phyloP scores from a whole-genome alignment of 441 rosid genomes.

The Viola pubescens region DNA sequence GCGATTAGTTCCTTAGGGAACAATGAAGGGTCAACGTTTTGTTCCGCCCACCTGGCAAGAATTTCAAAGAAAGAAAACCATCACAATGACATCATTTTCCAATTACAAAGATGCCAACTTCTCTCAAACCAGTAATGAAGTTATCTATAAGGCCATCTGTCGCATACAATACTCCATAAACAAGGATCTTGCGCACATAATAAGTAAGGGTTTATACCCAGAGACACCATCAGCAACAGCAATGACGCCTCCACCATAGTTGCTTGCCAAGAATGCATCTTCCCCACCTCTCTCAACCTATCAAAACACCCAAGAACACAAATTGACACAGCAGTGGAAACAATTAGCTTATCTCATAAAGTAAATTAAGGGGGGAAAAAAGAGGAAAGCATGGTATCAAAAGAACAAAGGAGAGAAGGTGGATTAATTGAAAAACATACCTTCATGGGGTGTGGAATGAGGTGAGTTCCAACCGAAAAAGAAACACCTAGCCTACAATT shows the following conservation, averaged over 20 bases:
- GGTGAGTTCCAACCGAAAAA: conserved; percentile 54
- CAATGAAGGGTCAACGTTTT: conserved; percentile 88
- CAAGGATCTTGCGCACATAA: not conserved
- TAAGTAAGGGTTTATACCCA: conserved; percentile 32
- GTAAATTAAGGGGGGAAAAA: not conserved
- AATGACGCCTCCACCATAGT: conserved; percentile 64
- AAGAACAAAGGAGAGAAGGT: not conserved
- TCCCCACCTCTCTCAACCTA: conserved; percentile 89
- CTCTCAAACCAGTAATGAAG: too few species aligned
- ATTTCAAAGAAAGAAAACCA: conserved; percentile 1
- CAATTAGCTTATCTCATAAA: not conserved
- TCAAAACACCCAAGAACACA: conserved; percentile 7
- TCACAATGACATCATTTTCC: not conserved
- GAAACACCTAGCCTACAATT: conserved; percentile 37
- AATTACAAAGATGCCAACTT: too few species aligned
- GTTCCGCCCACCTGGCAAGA: conserved; percentile 72
- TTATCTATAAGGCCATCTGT: too few species aligned
- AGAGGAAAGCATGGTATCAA: not conserved
- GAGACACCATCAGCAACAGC: conserved; percentile 97
- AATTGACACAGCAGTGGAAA: not conserved
- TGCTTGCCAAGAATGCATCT: conserved; percentile 77
- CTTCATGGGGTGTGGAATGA: conserved; percentile 87
- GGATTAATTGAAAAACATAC: conserved; percentile 21
- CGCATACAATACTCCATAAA: not conserved
- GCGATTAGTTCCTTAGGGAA: conserved; percentile 72